These are phyloP conservation scores for Coemansia sp. DNA, from an alignment of 192 early-diverging fungal species.

Conservation along the genomic window DNA sequence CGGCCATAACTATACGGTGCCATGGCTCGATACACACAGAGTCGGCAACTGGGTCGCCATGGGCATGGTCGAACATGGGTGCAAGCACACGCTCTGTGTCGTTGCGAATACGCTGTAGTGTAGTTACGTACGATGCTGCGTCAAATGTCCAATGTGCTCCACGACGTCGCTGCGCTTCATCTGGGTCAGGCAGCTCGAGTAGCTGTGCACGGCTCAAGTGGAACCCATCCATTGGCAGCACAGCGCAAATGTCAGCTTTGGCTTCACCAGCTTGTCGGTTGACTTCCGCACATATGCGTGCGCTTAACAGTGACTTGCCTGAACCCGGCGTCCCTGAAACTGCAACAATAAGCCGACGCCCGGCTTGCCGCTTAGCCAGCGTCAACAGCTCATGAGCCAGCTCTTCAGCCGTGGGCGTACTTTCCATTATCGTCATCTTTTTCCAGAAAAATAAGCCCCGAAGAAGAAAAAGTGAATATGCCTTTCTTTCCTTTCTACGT, in stretches of 20 bases:
- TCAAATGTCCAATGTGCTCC: slow-evolving; percentile 64
- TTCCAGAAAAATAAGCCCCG: neutral
- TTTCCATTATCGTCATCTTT: slow-evolving; percentile 6
- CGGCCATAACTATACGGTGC: slow-evolving; percentile 55
- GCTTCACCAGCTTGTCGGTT: neutral
- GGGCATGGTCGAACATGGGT: slow-evolving; percentile 58
- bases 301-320: slow-evolving; percentile 40
- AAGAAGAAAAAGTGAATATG: neutral
- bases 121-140: slow-evolving; percentile 22
- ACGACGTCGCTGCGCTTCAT: slow-evolving; percentile 37
- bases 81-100: slow-evolving; percentile 1
- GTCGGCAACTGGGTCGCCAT: slow-evolving; percentile 54
- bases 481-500: neutral
- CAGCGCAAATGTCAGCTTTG: slow-evolving; percentile 14
- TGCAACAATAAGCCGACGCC: slow-evolving; percentile 29
- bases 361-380: neutral
- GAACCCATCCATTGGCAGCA: slow-evolving; percentile 64
- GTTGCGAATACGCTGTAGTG: slow-evolving; percentile 20
- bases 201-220: slow-evolving; percentile 47
- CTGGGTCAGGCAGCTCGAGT: slow-evolving; percentile 29
- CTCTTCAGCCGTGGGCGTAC: neutral
- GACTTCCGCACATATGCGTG: slow-evolving; percentile 7
- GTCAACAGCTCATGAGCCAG: slow-evolving; percentile 11
- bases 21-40: slow-evolving; percentile 34
- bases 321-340: slow-evolving; percentile 33